Base-by-base conservation (phyloP, 768 basidiomycete genomes). In the Cystofilobasidium bisporidii region DNA sequence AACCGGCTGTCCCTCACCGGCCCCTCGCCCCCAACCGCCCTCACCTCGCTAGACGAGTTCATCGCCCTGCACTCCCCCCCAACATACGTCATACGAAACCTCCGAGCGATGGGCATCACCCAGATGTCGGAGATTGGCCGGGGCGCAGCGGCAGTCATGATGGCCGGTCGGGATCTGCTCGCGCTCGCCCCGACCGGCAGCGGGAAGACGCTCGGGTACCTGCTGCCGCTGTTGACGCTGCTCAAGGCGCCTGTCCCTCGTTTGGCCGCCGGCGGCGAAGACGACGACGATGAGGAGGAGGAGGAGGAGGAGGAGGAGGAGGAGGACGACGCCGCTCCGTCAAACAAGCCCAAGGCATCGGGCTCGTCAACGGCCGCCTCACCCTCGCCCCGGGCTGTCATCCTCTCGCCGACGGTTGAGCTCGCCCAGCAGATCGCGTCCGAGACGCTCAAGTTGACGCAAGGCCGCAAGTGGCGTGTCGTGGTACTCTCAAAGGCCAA, bases 181-280 rank as follows among this genome's bases (percentile, higher is more conserved):
- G 94, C 93, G 33, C 88, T 98, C 24, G 96, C 96, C 0, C 96
- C 96, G 0, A 99, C 96, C 8, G 96, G 96, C 60, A 93, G 90
- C 14, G 96, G 96, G 69, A 99, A 99, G 80, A 99, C 96, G 0
- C 81, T 97, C 9, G 84, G 92, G 0, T 99, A 97, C 77, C 81
- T 96, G 18, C 78, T 96, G 20, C 93, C 96, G 0, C 81, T 91
- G 28, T 82, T 98, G 67, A 79, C 78, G 22, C 64, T 66, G 15
- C 73, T 78, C 1, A 56, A 63, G 32, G 71, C 75, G 57, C 76
- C 77, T 76, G 40, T 3, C 17, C 32, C 48, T 18, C 60, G n/a
- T n/a, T n/a, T n/a, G n/a, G n/a, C n/a, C 38, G 41, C 33, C 65
- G 3, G 11, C 17, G 2, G 30, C 60, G 15, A 11, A 17, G 18